Conservation (phyloP, 179 eudicot species). For the Beta corolliflora region DNA sequence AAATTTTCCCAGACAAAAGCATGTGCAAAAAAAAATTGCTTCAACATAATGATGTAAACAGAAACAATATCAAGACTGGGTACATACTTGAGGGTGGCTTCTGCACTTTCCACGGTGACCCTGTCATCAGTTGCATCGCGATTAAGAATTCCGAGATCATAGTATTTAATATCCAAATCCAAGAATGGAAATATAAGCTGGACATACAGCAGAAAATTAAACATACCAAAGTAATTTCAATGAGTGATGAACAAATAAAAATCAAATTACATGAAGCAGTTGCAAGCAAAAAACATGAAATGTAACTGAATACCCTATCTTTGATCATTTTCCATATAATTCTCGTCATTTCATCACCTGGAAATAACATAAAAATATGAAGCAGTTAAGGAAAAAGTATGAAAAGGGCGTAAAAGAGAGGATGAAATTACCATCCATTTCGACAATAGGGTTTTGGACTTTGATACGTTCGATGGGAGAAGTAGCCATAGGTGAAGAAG, state of each 20-base stretch:
- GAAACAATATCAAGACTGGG: not conserved
- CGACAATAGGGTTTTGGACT: constrained; percentile 87
- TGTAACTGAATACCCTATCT: constrained; percentile 53
- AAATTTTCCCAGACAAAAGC: not conserved
- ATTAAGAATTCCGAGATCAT: constrained; percentile 85
- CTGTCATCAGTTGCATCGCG: constrained; percentile 90
- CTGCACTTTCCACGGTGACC: constrained; percentile 91
- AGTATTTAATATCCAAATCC: constrained; percentile 93
- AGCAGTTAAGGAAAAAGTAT: not conserved
- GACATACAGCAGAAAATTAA: constrained; percentile 23
- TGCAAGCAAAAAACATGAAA: not conserved
- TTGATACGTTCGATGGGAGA: constrained; percentile 45
- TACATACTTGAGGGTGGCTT: constrained; percentile 87
- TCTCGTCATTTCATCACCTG: constrained; percentile 98
- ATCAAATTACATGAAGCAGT: not conserved
- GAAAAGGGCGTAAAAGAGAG: not conserved
- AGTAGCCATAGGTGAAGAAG: constrained; percentile 35
- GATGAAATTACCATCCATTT: constrained; percentile 80
- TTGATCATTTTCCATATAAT: constrained; percentile 90
- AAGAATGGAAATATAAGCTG: constrained; percentile 84
- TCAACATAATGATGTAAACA: not conserved
- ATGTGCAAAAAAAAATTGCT: not conserved
- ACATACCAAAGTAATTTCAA: not conserved
- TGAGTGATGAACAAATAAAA: not conserved
- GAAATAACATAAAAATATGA: constrained; percentile 10